phyloP scores from a whole-genome alignment of 2,329 filamentous ascomycete species.

The Xylaria sp. region DNA sequence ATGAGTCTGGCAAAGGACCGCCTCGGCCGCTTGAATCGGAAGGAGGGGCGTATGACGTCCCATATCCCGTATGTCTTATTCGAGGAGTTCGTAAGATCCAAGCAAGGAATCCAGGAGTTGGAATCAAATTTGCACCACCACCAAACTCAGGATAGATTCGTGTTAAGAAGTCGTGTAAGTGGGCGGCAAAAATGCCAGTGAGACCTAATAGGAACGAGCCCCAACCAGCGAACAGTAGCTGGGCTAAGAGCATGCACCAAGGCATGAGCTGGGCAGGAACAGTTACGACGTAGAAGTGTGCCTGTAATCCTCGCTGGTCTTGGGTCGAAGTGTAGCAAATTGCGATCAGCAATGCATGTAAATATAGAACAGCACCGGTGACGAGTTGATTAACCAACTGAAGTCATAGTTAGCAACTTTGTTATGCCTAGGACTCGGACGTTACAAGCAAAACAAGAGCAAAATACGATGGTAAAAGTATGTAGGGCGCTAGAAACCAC shows the following conservation, averaged over 20 bases:
- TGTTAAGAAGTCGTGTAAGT: slow-evolving; percentile 90
- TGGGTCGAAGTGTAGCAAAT: slow-evolving; percentile 86
- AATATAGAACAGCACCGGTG: slow-evolving; percentile 63
- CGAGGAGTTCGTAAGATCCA: slow-evolving; percentile 68
- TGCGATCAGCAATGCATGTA: slow-evolving; percentile 77
- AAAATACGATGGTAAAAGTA: slow-evolving; percentile 46
- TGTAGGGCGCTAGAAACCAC: slow-evolving; percentile 74
- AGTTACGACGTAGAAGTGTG: slow-evolving; percentile 82
- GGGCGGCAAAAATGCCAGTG: slow-evolving; percentile 86
- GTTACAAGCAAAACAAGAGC: slow-evolving; percentile 33
- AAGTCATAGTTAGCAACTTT: slow-evolving; percentile 42
- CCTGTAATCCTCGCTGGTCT: slow-evolving; percentile 80
- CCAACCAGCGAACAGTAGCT: slow-evolving; percentile 74
- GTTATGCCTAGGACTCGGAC: slow-evolving; percentile 3
- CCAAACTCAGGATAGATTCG: slow-evolving; percentile 90
- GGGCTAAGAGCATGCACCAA: slow-evolving; percentile 79
- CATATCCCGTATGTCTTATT: slow-evolving; percentile 64
- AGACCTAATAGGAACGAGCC: slow-evolving; percentile 69
- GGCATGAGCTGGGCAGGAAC: slow-evolving; percentile 86
- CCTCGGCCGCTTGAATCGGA: slow-evolving; percentile 49
- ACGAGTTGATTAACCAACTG: slow-evolving; percentile 64
- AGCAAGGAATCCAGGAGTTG: slow-evolving; percentile 77
- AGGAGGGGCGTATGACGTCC: slow-evolving; percentile 65
- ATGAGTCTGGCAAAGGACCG: slow-evolving; percentile 69
- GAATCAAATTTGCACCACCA: slow-evolving; percentile 79